These are phyloP conservation scores for Fistulinella prunicolor DNA, from an alignment of 768 basidiomycete genomes.

Conservation along the genomic window DNA sequence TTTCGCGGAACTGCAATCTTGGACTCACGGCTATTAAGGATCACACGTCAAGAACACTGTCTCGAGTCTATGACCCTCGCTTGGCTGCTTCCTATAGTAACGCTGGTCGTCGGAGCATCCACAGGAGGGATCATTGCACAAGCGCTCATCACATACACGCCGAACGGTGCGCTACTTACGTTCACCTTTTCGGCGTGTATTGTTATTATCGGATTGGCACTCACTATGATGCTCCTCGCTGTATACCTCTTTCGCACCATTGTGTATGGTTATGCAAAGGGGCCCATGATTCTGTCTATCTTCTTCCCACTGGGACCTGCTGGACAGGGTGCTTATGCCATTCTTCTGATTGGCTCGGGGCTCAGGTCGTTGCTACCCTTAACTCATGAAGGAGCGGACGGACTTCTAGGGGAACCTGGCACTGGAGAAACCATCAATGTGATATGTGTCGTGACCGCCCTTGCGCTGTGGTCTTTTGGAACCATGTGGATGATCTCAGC, in stretches of 20 bases:
- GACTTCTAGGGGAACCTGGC: conserved; percentile 33
- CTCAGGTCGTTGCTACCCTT: conserved; percentile 39
- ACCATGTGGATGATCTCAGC: conserved; percentile 63
- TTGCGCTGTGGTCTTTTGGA: conserved; percentile 60
- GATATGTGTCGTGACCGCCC: conserved; percentile 45
- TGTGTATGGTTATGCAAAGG: conserved; percentile 50
- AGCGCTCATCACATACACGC: conserved; percentile 45
- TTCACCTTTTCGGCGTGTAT: conserved; percentile 51
- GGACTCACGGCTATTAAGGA: conserved; percentile 36
- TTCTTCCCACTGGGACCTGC: conserved; percentile 77
- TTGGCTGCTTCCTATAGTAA: conserved; percentile 78
- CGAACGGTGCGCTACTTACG: conserved; percentile 52
- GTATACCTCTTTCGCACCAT: conserved; percentile 61
- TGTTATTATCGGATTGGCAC: conserved; percentile 52
- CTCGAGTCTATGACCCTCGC: conserved; percentile 53
- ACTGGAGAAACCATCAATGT: conserved; percentile 43
- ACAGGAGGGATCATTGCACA: conserved; percentile 58
- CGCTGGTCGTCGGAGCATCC: conserved; percentile 68
- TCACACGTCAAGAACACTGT: conserved; percentile 55
- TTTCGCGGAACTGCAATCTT: conserved; percentile 15
- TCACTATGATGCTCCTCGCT: conserved; percentile 66
- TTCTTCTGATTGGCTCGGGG: conserved; percentile 54
- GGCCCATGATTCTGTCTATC: conserved; percentile 48
- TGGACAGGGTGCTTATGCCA: conserved; percentile 61
- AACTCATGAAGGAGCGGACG: conserved; percentile 28